A percentile compares a stretch with the other conserved stretches of the same genome.
Conservation (phyloP, 352 stramenopile species). For the Phytopythium ostracodes region DNA sequence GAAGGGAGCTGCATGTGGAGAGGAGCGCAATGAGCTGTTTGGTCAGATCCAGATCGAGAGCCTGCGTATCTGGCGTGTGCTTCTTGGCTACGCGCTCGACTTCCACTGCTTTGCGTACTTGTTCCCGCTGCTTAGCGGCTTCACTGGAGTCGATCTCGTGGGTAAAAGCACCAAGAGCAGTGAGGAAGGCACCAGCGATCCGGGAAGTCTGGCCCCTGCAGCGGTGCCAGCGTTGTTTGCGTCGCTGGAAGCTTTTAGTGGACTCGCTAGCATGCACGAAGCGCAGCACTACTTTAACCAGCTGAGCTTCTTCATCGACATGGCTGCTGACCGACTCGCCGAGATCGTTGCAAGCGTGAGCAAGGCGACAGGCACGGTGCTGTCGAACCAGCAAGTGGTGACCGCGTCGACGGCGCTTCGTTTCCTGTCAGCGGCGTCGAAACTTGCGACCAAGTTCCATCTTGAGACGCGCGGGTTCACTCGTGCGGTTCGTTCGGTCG, state of each 20-base stretch:
- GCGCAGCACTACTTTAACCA: slow-evolving; percentile 65
- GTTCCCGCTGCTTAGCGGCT: slow-evolving; percentile 48
- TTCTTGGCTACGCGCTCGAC: slow-evolving; percentile 60
- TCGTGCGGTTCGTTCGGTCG: slow-evolving; percentile 28
- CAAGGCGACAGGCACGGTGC: not conserved
- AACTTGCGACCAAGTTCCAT: slow-evolving; percentile 52
- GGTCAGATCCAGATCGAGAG: slow-evolving; percentile 44
- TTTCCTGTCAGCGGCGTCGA: slow-evolving; percentile 36
- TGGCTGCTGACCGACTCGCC: slow-evolving; percentile 19
- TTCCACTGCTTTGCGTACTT: slow-evolving; percentile 70
- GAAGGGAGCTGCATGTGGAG: slow-evolving; percentile 13
- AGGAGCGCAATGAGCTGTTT: slow-evolving; percentile 16
- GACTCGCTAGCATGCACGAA: slow-evolving; percentile 38
- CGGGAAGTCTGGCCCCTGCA: slow-evolving; percentile 1
- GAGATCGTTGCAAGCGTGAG: not conserved
- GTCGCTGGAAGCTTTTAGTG: slow-evolving; percentile 42
- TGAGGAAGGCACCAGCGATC: no score
- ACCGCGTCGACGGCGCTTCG: slow-evolving; percentile 34
- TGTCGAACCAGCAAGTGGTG: slow-evolving; percentile 9
- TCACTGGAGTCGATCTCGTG: slow-evolving; percentile 17
- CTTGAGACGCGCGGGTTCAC: slow-evolving; percentile 28
- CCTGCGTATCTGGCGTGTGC: slow-evolving; percentile 57
- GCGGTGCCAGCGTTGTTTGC: slow-evolving; percentile 36
- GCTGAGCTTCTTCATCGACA: slow-evolving; percentile 42
- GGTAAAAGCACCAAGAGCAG: not conserved